Conservation (phyloP, 2,329 filamentous ascomycete genomes). For the Diaporthe vaccinii region DNA sequence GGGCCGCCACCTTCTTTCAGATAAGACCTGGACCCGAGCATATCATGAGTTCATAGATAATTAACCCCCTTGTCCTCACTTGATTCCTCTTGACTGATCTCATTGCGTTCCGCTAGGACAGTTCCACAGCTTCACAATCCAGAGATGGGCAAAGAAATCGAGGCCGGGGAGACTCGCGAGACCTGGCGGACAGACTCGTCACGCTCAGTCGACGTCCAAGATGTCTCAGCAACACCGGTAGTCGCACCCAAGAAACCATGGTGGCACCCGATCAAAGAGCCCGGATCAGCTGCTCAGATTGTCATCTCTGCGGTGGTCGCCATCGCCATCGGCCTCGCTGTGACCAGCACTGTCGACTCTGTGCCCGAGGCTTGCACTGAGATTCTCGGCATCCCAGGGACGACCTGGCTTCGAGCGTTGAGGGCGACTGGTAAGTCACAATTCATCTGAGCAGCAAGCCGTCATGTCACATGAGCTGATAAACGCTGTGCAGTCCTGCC, state of each 20-base stretch:
- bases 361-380: slow-evolving; percentile 58
- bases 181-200: slow-evolving; percentile 17
- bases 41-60: too few relatives aligned
- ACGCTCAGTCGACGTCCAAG: not conserved
- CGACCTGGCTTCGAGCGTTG: slow-evolving; percentile 63
- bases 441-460: too few relatives aligned
- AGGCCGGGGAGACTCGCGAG: not conserved
- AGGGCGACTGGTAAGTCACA: slow-evolving; percentile 59
- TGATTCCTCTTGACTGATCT: too few relatives aligned
- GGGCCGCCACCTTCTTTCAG: not conserved
- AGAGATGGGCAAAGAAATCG: slow-evolving; percentile 11
- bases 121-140: not conserved
- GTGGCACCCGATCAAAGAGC: slow-evolving; percentile 55
- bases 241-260: slow-evolving; percentile 48
- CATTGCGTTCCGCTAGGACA: not conserved
- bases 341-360: slow-evolving; percentile 57
- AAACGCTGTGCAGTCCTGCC: slow-evolving; percentile 58
- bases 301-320: slow-evolving; percentile 62
- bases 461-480: not conserved
- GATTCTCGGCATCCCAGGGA: slow-evolving; percentile 62
- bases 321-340: slow-evolving; percentile 62
- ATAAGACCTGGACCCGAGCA: not conserved
- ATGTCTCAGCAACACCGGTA: not conserved
- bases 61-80: not conserved
- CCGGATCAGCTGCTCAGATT: slow-evolving; percentile 60